Base-by-base conservation (phyloP, 192 early-diverging fungal genomes). In the Helicostylum pulchrum region DNA sequence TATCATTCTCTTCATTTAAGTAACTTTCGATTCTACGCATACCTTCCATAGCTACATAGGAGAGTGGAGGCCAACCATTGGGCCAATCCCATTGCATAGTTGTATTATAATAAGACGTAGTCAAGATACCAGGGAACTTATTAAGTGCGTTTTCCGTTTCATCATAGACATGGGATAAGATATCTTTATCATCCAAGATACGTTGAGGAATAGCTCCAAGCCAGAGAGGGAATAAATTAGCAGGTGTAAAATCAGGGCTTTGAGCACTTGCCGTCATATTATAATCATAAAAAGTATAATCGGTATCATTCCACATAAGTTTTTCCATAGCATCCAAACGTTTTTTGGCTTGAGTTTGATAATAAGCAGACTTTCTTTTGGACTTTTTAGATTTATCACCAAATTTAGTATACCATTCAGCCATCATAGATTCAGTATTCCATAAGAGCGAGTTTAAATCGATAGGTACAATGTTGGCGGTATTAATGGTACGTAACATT, bases 51-150 rank as follows among this genome's bases (percentile, higher is more conserved):
- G 77, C 44, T 11, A 80, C 72, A 62, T 87, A 87, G 47, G 82
- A 78, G 30, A 85, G 72, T 0, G 87, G 87, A 34, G 87, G 87
- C 86, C 89, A 91, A 4, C 76, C 82, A 65, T 83, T 85, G 11
- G 89, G 89, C 48, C 67, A 83, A 71, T 89, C 89, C 89, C 89
- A 91, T 67, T 91, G 89, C 75, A 86, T 74, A 0, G 83, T 81
- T 43, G 82, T 85, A 48, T 77, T 70, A 44, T 68, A 59, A 6
- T 77, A 56, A 42, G 89, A 87, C 1, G 87, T 76, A 1, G 88
- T 78, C 17, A 89, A 65, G 1, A 83, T 85, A n/a, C 88, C 89
- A 2, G 79, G 79, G 56, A 74, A 85, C 44, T 72, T 59, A 9
- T 46, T 14, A 11, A 85, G 66, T 3, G 80, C 31, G 1, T 46